Evolutionary conservation across 345 rosid genomes (phyloP).

Genomic region (Dimocarpus longan): DNA sequence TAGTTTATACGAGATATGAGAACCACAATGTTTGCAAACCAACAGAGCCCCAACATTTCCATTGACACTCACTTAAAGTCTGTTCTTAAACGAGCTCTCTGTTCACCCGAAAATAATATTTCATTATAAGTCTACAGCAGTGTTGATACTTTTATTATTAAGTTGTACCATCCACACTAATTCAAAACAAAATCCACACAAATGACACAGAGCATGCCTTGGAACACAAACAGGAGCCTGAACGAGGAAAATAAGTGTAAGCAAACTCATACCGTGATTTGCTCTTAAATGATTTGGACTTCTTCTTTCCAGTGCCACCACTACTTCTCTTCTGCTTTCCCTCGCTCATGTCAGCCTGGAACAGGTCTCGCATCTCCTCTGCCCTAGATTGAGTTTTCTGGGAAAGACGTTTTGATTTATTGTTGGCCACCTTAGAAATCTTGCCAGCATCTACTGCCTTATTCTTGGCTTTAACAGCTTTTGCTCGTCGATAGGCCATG

Average conservation of each 20-base stretch:
- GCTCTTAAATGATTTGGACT: constrained; percentile 86
- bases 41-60: neutral
- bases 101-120: neutral
- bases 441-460: constrained; percentile 76
- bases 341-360: constrained; percentile 85
- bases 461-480: constrained; percentile 77
- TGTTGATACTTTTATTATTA: neutral
- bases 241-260: constrained; percentile 2
- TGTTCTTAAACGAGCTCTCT: neutral
- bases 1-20: too few relatives aligned
- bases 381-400: constrained; percentile 57
- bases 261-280: constrained; percentile 68
- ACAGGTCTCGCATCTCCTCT: constrained; percentile 81
- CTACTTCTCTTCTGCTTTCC: constrained; percentile 55
- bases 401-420: constrained; percentile 47
- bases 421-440: constrained; percentile 46
- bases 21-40: neutral
- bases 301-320: constrained; percentile 43
- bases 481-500: constrained; percentile 82
- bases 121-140: neutral
- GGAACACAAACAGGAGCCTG: neutral
- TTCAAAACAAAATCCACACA: neutral
- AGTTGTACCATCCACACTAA: neutral
- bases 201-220: neutral
- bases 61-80: neutral